phyloP scores from a whole-genome alignment of 2,329 filamentous ascomycete genomes.

The Alternaria novae-zelandiae region DNA sequence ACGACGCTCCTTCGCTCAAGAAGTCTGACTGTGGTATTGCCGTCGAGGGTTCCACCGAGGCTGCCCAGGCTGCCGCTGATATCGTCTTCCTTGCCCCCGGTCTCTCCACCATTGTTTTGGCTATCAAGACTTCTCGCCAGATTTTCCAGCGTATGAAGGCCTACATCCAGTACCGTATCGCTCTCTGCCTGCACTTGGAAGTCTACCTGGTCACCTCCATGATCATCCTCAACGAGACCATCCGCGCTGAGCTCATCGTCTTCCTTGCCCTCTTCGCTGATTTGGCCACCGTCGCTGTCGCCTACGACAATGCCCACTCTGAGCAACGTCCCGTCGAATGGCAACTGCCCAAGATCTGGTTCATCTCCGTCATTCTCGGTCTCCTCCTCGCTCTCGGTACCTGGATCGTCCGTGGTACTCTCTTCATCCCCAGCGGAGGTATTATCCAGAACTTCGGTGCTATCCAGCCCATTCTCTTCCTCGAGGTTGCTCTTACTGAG shows the following conservation, averaged over 20 bases:
- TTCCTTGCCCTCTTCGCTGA: conserved; percentile 82
- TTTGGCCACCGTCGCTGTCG: conserved; percentile 78
- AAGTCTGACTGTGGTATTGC: conserved; percentile 78
- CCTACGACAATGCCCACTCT: conserved; percentile 80
- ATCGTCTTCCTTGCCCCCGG: conserved; percentile 78
- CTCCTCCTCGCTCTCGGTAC: conserved; percentile 71
- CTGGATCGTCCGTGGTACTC: conserved; percentile 74
- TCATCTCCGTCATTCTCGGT: conserved; percentile 74
- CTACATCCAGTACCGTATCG: conserved; percentile 79
- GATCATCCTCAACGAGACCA: conserved; percentile 81
- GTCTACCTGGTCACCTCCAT: conserved; percentile 79
- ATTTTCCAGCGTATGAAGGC: conserved; percentile 82
- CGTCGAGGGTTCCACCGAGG: conserved; percentile 74
- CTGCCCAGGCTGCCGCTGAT: conserved; percentile 74
- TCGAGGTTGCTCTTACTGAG: conserved; percentile 60
- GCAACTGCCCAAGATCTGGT: conserved; percentile 83
- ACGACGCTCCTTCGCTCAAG: conserved; percentile 75
- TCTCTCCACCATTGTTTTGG: conserved; percentile 73
- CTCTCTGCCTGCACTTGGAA: conserved; percentile 74
- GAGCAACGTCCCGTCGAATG: conserved; percentile 78
- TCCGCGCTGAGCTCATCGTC: conserved; percentile 74
- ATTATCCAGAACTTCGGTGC: conserved; percentile 77
- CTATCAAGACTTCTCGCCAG: conserved; percentile 76
- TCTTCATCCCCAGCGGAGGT: conserved; percentile 74
- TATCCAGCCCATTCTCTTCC: conserved; percentile 71